Evolutionary conservation across 1,284 basidiomycete species (phyloP).

Genomic region (Melampsora larici-populina): DNA sequence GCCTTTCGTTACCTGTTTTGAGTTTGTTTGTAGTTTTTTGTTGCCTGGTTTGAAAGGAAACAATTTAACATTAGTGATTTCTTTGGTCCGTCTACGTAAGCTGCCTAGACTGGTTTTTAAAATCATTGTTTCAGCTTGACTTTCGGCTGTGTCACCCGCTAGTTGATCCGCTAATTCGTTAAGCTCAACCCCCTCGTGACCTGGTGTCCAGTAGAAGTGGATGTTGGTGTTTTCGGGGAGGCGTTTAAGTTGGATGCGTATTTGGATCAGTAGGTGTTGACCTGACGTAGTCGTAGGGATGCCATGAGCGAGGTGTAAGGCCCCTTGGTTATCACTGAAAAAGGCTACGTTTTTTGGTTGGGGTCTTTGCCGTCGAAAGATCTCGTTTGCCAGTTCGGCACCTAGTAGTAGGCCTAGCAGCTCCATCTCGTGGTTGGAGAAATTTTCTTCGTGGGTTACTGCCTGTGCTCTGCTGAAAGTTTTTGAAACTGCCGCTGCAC

Average conservation of each 20-base stretch:
- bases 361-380: neutral
- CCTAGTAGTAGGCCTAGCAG: no score
- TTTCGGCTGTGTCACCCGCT: neutral
- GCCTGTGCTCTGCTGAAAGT: neutral
- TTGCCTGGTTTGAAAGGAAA: no score
- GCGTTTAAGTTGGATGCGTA: neutral
- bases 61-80: no score
- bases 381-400: neutral
- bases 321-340: slow-evolving; percentile 17
- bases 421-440: neutral
- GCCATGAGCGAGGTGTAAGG: neutral
- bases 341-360: neutral
- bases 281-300: neutral
- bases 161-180: slow-evolving; percentile 23
- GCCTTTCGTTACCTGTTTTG: no score
- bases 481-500: slow-evolving; percentile 4
- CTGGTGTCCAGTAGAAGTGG: slow-evolving; percentile 9
- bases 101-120: no score
- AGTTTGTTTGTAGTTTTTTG: no score
- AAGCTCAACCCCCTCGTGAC: no score
- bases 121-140: no score
- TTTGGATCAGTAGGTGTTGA: neutral
- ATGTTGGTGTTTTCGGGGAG: neutral
- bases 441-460: neutral
- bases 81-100: no score